Evolutionary conservation across 495 filamentous ascomycete genomes (phyloP), one percentile per base, ranked within the genome.

Genomic region (Talaromyces liani): DNA sequence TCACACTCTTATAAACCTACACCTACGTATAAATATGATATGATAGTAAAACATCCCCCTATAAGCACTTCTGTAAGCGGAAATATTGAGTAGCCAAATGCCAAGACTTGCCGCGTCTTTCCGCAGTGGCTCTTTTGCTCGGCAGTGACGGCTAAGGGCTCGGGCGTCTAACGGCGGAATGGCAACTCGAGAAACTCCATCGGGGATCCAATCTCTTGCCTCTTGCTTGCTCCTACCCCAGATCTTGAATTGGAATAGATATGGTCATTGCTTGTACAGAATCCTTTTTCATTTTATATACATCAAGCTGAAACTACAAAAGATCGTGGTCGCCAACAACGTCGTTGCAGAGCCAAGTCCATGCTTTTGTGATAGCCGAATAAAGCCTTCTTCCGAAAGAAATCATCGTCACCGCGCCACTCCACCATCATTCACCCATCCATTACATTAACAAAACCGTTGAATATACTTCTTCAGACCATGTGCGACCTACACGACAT

Each of bases 81-180:
- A 59, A 34, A 59, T 59, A 59, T 33, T 59, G 57, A 24, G 20
- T 18, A 22, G 51, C 18, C 6, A 1, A 16, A 22, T 56, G 53
- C 57, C 34, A 34, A 39, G 57, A 34, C 57, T 59, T 59, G 57
- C 57, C 57, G 57, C 29, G 57, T 59, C 57, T 59, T 59, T 59
- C 57, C 57, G 57, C 56, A 18, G 51, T 55, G 51, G 51, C 24
- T 56, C 36, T n/a, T 9, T 1, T 2, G 22, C 18, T 25, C 47
- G 47, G 47, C 47, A 53, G 7, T 18, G 22, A 54, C 57, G 20
- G 57, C 29, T 6, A 16, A 29, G 6, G 10, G 53, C 36, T 41
- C 8, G 10, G 10, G 33, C 33, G 33, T 22, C n/a, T 56, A 56
- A 24, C 27, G 53, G 53, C 53, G 22, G 27, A 29, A 56, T 27